phyloP scores from a whole-genome alignment of 2,329 filamentous ascomycete species.

The Raffaelea deltoideospora region DNA sequence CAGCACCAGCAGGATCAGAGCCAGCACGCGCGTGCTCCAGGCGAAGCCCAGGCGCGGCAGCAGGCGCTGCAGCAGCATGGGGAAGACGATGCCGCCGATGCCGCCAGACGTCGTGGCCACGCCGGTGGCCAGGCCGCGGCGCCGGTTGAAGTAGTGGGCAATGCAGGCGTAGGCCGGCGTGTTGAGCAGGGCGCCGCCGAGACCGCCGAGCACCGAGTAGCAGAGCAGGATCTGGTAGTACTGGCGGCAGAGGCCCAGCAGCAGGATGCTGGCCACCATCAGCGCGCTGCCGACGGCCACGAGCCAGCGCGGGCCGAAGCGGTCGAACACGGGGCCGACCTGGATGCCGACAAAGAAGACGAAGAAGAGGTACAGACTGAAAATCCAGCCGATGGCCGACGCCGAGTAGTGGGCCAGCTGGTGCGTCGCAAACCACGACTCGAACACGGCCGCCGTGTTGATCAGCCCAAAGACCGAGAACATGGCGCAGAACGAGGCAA shows the following conservation, averaged over 20 bases:
- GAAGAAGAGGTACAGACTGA: conserved; percentile 65
- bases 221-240: conserved; percentile 73
- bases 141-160: conserved; percentile 63
- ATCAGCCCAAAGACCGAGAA: conserved; percentile 57
- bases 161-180: conserved; percentile 62
- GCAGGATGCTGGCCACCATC: conserved; percentile 45
- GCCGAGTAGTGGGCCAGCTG: conserved; percentile 54
- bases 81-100: conserved; percentile 53
- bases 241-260: conserved; percentile 52
- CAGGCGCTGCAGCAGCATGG: conserved; percentile 29
- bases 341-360: conserved; percentile 72
- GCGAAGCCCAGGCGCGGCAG: conserved; percentile 30
- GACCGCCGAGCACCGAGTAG: conserved; percentile 57
- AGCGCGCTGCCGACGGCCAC: conserved; percentile 48
- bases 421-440: conserved; percentile 59
- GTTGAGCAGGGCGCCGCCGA: conserved; percentile 62
- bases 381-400: conserved; percentile 71
- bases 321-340: conserved; percentile 70
- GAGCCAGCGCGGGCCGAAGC: conserved; percentile 53
- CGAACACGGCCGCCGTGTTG: conserved; percentile 62
- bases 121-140: conserved; percentile 63
- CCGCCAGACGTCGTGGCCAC: conserved; percentile 61
- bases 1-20: conserved; percentile 31
- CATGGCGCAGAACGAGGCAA: conserved; percentile 62
- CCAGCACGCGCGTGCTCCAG: conserved; percentile 34